These are phyloP conservation scores for Xylariaceae sp. DNA, from an alignment of 2,329 filamentous ascomycete genomes.

Conservation along the genomic window DNA sequence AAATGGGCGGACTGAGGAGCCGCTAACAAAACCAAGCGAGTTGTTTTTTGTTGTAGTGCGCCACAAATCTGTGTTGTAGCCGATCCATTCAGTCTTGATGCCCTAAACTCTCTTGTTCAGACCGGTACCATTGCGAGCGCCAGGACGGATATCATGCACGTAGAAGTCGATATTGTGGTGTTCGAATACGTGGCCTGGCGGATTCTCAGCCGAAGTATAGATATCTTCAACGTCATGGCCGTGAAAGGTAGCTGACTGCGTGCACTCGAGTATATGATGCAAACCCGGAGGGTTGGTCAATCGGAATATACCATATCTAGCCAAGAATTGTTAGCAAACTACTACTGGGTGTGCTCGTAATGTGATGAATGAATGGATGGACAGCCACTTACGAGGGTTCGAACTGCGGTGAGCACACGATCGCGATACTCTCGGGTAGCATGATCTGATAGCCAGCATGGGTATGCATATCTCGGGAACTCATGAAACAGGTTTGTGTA, in stretches of 20 bases:
- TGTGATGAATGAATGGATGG: conserved; percentile 1
- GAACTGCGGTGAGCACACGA: conserved; percentile 86
- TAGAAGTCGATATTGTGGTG: conserved; percentile 58
- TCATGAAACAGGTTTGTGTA: conserved; percentile 96
- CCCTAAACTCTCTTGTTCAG: conserved; percentile 28
- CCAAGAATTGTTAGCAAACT: conserved; percentile 8
- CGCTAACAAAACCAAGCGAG: conserved; percentile 10
- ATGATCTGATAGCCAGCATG: conserved; percentile 93
- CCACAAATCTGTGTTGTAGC: conserved; percentile 16
- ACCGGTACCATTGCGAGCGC: conserved; percentile 20
- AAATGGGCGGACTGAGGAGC: conserved; percentile 5
- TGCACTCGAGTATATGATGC: conserved; percentile 75
- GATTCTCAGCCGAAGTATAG: conserved; percentile 68
- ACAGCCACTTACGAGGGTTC: conserved; percentile 58
- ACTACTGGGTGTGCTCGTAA: background rate
- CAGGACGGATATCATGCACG: conserved; percentile 49
- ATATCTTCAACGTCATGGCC: conserved; percentile 62
- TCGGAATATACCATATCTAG: conserved; percentile 83
- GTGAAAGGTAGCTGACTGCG: conserved; percentile 76
- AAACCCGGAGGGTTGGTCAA: conserved; percentile 90
- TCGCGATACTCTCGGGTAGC: conserved; percentile 92
- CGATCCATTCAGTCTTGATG: conserved; percentile 25
- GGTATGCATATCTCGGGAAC: conserved; percentile 86
- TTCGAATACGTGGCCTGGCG: conserved; percentile 64
- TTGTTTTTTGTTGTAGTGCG: background rate